Percentiles rank a stretch among this genome's conserved stretches.
These are phyloP conservation scores for Daldinia loculata DNA, from an alignment of 495 filamentous ascomycete species.

Conservation along the genomic window DNA sequence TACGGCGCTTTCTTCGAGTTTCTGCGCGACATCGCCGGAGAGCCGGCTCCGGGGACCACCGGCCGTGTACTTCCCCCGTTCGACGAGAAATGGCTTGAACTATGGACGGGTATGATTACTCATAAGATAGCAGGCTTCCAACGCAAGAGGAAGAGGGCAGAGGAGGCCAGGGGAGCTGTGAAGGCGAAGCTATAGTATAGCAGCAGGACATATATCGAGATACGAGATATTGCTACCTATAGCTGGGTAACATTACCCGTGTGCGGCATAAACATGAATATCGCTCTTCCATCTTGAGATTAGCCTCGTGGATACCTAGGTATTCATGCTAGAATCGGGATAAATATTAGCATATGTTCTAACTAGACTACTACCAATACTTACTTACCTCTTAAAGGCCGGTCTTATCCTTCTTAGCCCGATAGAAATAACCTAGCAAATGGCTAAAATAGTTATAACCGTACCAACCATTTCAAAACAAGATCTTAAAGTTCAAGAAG, in stretches of 20 bases:
- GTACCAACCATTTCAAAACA: too few relatives aligned
- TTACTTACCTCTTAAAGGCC: too few relatives aligned
- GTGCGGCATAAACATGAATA: neutral
- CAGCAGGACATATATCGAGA: too few relatives aligned
- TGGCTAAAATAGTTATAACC: too few relatives aligned
- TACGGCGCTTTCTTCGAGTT: constrained; percentile 48
- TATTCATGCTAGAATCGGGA: too few relatives aligned
- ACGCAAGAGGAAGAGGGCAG: constrained; percentile 43
- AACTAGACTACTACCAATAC: too few relatives aligned
- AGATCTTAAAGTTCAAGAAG: too few relatives aligned
- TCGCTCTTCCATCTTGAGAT: neutral
- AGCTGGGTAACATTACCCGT: neutral
- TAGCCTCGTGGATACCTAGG: too few relatives aligned
- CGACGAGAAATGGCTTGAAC: constrained; percentile 51
- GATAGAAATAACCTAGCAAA: too few relatives aligned
- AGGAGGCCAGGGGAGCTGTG: constrained; percentile 30
- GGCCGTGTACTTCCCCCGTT: constrained; percentile 51
- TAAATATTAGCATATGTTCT: too few relatives aligned
- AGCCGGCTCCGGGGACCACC: constrained; percentile 47
- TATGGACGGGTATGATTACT: constrained; percentile 48
- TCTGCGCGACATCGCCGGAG: constrained; percentile 44
- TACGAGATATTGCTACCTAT: too few relatives aligned
- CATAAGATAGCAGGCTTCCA: constrained; percentile 45
- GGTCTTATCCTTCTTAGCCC: too few relatives aligned
- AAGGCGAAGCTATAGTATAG: constrained; percentile 41